phyloP scores from a whole-genome alignment of 1,139 yeast genomes.

The Saccharomyces hybrid region DNA sequence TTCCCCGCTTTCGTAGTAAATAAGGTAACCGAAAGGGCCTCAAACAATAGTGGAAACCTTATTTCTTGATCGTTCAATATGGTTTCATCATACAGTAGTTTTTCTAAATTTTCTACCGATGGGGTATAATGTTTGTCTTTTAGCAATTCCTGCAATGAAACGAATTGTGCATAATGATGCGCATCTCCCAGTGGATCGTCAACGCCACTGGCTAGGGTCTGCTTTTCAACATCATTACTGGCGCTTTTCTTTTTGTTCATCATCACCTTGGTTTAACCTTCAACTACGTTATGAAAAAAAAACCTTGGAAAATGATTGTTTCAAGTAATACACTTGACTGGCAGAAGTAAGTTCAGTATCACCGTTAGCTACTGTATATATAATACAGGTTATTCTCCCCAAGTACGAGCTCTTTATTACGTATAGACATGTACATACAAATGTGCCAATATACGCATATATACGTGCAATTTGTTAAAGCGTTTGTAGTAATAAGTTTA shows the following conservation, averaged over 20 bases:
- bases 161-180: neutral
- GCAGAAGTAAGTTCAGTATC: neutral
- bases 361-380: neutral
- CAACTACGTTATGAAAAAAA: neutral
- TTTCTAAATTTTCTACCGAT: neutral
- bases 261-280: neutral
- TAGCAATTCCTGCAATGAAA: slow-evolving; percentile 9
- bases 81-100: neutral
- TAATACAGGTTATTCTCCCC: neutral
- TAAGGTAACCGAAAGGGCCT: slow-evolving; percentile 15
- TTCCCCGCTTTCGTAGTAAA: slow-evolving; percentile 22
- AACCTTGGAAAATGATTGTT: neutral
- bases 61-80: neutral
- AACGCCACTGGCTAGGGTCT: neutral
- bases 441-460: neutral
- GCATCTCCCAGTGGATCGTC: neutral
- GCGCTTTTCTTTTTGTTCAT: neutral
- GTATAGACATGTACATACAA: too few species aligned
- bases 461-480: neutral
- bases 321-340: neutral
- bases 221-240: neutral
- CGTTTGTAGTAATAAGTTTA: neutral
- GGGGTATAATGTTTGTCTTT: slow-evolving; percentile 5
- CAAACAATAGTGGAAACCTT: slow-evolving; percentile 7
- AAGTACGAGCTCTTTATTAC: neutral